Evolutionary conservation across 2,329 filamentous ascomycete genomes (phyloP).

Genomic region (Cryphonectria carpinicola): DNA sequence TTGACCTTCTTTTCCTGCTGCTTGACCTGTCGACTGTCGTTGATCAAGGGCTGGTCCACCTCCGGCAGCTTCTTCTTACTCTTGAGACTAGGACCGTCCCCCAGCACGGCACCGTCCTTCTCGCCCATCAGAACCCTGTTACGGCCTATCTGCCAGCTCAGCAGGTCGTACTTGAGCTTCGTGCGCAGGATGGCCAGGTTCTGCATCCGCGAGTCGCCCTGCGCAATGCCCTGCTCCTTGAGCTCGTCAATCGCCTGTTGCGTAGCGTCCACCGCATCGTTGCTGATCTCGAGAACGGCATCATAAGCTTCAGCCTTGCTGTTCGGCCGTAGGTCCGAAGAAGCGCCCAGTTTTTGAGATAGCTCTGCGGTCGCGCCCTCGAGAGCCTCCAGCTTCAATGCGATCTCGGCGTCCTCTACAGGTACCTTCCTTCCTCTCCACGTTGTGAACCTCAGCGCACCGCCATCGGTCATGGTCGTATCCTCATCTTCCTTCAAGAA

Average conservation of each 20-base stretch:
- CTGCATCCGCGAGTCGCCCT: slow-evolving; percentile 87
- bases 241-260: slow-evolving; percentile 93
- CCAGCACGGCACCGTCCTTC: slow-evolving; percentile 71
- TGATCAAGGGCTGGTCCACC: slow-evolving; percentile 66
- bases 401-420: slow-evolving; percentile 91
- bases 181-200: slow-evolving; percentile 90
- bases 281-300: slow-evolving; percentile 83
- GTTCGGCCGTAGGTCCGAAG: slow-evolving; percentile 52
- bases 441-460: slow-evolving; percentile 73
- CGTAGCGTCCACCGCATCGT: slow-evolving; percentile 92
- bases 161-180: slow-evolving; percentile 89
- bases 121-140: slow-evolving; percentile 88
- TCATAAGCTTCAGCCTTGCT: slow-evolving; percentile 89
- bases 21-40: slow-evolving; percentile 65
- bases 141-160: slow-evolving; percentile 92
- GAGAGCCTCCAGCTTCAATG: slow-evolving; percentile 77
- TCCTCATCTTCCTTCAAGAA: slow-evolving; percentile 66
- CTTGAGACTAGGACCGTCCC: slow-evolving; percentile 50
- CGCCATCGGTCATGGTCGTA: slow-evolving; percentile 45
- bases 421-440: slow-evolving; percentile 87
- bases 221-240: slow-evolving; percentile 78
- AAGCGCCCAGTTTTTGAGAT: slow-evolving; percentile 50
- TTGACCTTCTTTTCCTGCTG: slow-evolving; percentile 85
- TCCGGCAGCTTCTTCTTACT: slow-evolving; percentile 44
- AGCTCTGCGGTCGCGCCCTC: slow-evolving; percentile 56